These are phyloP conservation scores for Hypomyces rosellus DNA, from an alignment of 2,329 filamentous ascomycete species.

Conservation along the genomic window DNA sequence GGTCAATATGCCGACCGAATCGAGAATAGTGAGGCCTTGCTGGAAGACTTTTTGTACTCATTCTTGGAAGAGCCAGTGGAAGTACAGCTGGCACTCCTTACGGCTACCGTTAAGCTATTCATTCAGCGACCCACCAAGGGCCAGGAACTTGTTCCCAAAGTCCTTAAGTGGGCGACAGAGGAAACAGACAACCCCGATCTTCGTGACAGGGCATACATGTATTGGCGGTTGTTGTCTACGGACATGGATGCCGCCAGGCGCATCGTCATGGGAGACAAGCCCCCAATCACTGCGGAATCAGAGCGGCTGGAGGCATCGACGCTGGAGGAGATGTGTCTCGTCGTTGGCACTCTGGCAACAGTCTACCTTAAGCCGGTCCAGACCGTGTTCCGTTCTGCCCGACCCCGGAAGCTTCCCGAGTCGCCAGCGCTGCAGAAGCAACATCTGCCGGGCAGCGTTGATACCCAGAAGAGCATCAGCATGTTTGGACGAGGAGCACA, in stretches of 20 bases:
- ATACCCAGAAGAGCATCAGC: slow-evolving; percentile 55
- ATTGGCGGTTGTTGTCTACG: slow-evolving; percentile 92
- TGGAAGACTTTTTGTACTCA: slow-evolving; percentile 91
- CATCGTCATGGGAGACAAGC: slow-evolving; percentile 96
- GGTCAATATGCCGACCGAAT: slow-evolving; percentile 96
- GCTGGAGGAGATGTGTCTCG: slow-evolving; percentile 93
- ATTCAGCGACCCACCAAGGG: slow-evolving; percentile 95
- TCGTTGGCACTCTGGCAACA: slow-evolving; percentile 90
- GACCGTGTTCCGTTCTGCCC: slow-evolving; percentile 87
- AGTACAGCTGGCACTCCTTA: slow-evolving; percentile 89
- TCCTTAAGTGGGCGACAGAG: slow-evolving; percentile 97
- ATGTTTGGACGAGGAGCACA: slow-evolving; percentile 50
- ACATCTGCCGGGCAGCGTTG: slow-evolving; percentile 45
- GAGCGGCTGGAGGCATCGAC: slow-evolving; percentile 89
- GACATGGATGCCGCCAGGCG: slow-evolving; percentile 80
- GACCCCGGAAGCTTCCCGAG: slow-evolving; percentile 71
- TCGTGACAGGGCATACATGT: slow-evolving; percentile 96
- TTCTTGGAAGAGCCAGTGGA: slow-evolving; percentile 94
- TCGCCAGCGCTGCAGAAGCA: slow-evolving; percentile 81
- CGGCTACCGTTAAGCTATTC: slow-evolving; percentile 95
- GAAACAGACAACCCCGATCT: slow-evolving; percentile 99
- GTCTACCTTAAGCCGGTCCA: slow-evolving; percentile 98
- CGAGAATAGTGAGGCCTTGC: slow-evolving; percentile 87
- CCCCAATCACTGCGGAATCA: slow-evolving; percentile 89
- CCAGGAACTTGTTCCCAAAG: slow-evolving; percentile 85